Evolutionary conservation across 2,329 filamentous ascomycete species (phyloP).

Genomic region (Fusarium tuaranense): DNA sequence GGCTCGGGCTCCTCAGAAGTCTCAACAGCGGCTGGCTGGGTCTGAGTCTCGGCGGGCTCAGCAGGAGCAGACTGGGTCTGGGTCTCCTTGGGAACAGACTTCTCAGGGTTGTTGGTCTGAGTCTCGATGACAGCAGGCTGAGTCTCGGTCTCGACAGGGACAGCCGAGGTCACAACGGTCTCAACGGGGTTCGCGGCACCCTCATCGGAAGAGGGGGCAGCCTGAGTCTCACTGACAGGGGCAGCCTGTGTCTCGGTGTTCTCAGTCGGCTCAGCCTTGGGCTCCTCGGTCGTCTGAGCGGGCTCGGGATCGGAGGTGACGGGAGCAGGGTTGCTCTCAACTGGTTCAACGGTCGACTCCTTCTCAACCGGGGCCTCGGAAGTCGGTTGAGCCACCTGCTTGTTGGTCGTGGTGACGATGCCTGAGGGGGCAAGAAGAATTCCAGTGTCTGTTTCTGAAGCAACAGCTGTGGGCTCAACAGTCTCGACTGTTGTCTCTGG

Average conservation of each 20-base stretch:
- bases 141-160: constrained; percentile 1
- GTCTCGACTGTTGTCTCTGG: constrained; percentile 22
- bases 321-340: background rate
- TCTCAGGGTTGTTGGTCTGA: background rate
- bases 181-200: background rate
- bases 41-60: background rate
- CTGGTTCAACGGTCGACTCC: constrained; percentile 12
- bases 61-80: background rate
- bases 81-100: constrained; percentile 3
- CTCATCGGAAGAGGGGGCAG: constrained; percentile 11
- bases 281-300: constrained; percentile 16
- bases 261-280: constrained; percentile 13
- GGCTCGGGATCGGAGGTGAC: constrained; percentile 15
- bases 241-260: constrained; percentile 16
- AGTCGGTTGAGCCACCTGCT: constrained; percentile 21
- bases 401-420: constrained; percentile 37
- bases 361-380: constrained; percentile 13
- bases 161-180: background rate
- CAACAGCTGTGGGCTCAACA: constrained; percentile 6
- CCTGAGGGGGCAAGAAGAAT: constrained; percentile 44
- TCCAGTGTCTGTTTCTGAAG: constrained; percentile 35
- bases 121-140: constrained; percentile 22
- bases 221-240: background rate
- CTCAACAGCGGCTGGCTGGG: background rate
- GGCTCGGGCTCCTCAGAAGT: constrained; percentile 2